Base-by-base conservation (phyloP, 1,284 basidiomycete genomes). In the Pseudozyma thailandica region DNA sequence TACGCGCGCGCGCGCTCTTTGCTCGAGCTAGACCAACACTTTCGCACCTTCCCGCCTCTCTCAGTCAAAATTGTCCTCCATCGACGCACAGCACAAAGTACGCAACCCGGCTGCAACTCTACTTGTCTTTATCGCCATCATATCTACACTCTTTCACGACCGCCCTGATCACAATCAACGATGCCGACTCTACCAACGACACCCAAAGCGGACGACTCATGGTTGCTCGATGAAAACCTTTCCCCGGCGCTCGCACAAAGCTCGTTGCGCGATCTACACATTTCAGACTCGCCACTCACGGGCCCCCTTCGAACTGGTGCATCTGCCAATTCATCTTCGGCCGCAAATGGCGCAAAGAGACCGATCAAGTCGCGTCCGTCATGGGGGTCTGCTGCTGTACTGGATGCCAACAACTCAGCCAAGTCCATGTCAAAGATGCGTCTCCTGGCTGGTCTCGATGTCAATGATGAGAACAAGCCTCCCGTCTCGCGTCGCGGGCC, bases 401-500 rank as follows among this genome's bases (percentile, higher is more conserved):
- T 72, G 26, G 69, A 72, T 43, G 23, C 69, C 6, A 51, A 53
- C 51, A 44, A 43, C 23, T 62, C 62, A 0, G 47, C 44, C 50
- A 72, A 65, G 44, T 44, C 42, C 48, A 61, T 65, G 58, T 50
- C 57, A 43, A 65, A 61, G 27, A 72, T 72, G 62, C 62, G 69
- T 10, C 53, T 72, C 4, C 31, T 72, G 2, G 62, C 62, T 9
- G 69, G 62, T 18, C 50, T 72, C 28, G 58, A 72, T n/a, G 16
- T 38, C 41, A 58, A 65, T 28, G 62, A 65, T 30, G 69, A 71
- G 39, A 65, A 65, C 50, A 61, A 53, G 43, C 61, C 68, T n/a
- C 58, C 68, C 27, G 58, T 71, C 2, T 62, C 68, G n/a, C 28
- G 46, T 3, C 26, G 48, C 10, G 54, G 33, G 6, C 47, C 56